Evolutionary conservation across 2,329 filamentous ascomycete species (phyloP), one percentile per base, ranked within the genome.

Genomic region (Aspergillus sp.): DNA sequence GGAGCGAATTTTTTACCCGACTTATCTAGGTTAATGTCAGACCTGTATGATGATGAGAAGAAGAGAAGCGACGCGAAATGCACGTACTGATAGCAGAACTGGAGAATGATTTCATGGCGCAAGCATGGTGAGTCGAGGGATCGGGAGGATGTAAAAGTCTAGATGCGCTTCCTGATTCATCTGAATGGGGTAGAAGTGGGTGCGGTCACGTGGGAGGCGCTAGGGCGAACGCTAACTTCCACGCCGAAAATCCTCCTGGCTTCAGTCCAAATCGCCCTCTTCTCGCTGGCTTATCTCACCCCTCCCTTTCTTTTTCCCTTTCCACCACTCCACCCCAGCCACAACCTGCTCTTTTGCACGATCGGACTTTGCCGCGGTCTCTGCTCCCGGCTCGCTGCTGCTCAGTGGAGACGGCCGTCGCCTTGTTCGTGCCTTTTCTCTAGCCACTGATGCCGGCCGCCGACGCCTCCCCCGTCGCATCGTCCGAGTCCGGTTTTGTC

Each of bases 401-500:
- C 60, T 63, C 62, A 62, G 65, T 69, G 67, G 69, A 67, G 58
- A 65, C 57, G 64, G 58, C 58, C 54, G 60, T 58, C 49, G 55
- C 51, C 60, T 38, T 52, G 54, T 61, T 64, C 66, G 71, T 66
- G 68, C 66, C 68, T 73, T 66, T 73, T 72, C 40, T 48, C 46
- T 75, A 74, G 76, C 78, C 82, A 87, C 88, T 90, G 82, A 95
- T 95, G 90, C 86, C 86, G 87, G 83, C 89, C 83, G 85, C 89
- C 78, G 87, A 89, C 77, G 82, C 84, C 64, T 81, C 82, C 72
- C 82, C 85, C 76, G 81, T 86, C 75, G 82, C 86, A 81, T 84
- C 85, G 83, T 84, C 88, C 80, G 87, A 90, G 79, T 75, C 82
- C 73, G 86, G 86, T 82, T 82, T 89, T 77, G 80, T 85, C 64